These are phyloP conservation scores for Kockiozyma suomiensis DNA, from an alignment of 805 yeast species.

Conservation along the genomic window DNA sequence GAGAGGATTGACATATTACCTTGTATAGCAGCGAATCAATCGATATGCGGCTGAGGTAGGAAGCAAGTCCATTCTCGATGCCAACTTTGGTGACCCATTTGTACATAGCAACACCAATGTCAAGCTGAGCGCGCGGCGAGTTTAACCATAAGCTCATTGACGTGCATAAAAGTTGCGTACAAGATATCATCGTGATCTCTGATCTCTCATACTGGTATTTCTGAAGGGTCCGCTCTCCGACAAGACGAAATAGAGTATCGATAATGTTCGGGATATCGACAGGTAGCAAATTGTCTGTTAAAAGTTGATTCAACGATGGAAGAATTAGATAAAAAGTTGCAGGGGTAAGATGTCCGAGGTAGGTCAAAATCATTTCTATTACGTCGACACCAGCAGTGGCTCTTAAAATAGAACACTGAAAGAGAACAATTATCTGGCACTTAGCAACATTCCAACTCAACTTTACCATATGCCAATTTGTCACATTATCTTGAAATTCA, in stretches of 20 bases:
- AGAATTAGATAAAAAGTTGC: neutral
- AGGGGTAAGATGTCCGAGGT: neutral
- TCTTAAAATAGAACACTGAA: neutral
- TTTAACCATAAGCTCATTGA: constrained; percentile 1
- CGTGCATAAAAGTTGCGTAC: neutral
- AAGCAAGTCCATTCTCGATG: constrained; percentile 4
- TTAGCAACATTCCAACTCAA: neutral
- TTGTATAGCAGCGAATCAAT: neutral
- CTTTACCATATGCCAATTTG: neutral
- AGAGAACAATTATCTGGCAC: neutral
- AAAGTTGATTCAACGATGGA: neutral
- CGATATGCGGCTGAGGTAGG: neutral
- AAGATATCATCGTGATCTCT: constrained; percentile 12
- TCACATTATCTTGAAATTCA: neutral
- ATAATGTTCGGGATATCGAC: neutral
- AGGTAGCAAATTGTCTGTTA: neutral
- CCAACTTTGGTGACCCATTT: constrained; percentile 1
- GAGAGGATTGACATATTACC: neutral
- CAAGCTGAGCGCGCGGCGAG: neutral
- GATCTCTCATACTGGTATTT: constrained; percentile 29
- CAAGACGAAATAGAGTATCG: constrained; percentile 6
- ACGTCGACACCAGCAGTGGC: neutral
- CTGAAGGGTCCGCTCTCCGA: constrained; percentile 6
- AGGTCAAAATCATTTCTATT: neutral
- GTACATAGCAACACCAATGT: neutral